Evolutionary conservation across 371 early-diverging fungal species (phyloP).

Genomic region (Mucor piriformis): DNA sequence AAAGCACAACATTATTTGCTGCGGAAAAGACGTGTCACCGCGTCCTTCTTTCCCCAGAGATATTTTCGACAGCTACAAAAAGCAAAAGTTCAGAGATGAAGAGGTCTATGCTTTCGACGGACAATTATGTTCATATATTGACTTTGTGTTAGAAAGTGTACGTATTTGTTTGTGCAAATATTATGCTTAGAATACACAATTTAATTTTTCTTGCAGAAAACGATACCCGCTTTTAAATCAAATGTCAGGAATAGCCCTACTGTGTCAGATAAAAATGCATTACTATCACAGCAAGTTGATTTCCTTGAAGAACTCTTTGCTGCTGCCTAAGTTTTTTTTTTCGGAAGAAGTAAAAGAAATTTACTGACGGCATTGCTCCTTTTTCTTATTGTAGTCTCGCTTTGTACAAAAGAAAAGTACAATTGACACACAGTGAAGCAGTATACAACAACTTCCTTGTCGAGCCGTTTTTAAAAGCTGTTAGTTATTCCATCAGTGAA

Average conservation of each 20-base stretch:
- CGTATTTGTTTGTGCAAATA: background rate
- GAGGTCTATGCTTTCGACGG: constrained; percentile 1
- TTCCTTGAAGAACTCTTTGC: constrained; percentile 3
- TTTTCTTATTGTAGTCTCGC: constrained; percentile 2
- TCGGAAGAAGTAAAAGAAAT: background rate
- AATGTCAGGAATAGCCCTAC: background rate
- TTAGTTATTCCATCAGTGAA: background rate
- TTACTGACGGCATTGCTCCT: background rate
- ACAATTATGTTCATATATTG: background rate
- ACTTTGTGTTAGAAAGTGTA: background rate
- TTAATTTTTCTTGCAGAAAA: constrained; percentile 3
- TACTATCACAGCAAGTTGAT: constrained; percentile 1
- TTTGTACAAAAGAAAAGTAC: background rate
- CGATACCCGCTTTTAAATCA: background rate
- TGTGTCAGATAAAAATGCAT: constrained; percentile 4
- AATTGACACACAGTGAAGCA: constrained; percentile 1
- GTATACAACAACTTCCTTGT: background rate
- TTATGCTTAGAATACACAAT: constrained; percentile 2
- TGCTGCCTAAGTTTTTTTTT: constrained; percentile 2
- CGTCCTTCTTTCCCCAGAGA: constrained; percentile 1
- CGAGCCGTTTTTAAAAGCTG: background rate
- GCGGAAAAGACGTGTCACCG: background rate
- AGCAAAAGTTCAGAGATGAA: background rate
- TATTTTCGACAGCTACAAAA: background rate
- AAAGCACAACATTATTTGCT: background rate